Percentiles rank a stretch among this genome's conserved stretches.
phyloP scores from a whole-genome alignment of 2,329 filamentous ascomycete genomes.

The Pyrenophora graminea region DNA sequence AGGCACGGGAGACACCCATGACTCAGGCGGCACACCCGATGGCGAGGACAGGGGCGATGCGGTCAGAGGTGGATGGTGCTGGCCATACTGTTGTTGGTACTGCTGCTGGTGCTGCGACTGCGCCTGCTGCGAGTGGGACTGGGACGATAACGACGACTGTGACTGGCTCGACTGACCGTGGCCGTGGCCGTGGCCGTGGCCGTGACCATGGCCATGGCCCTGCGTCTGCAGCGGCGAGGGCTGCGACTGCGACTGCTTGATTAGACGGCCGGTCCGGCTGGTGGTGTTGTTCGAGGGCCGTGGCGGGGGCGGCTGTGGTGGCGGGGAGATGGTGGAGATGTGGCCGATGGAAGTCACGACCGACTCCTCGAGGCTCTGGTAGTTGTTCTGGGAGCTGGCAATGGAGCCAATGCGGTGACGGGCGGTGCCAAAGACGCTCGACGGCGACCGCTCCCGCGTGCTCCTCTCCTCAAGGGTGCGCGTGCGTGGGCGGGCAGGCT shows the following conservation, averaged over 20 bases:
- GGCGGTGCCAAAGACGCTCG: constrained; percentile 47
- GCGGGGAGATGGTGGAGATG: constrained; percentile 45
- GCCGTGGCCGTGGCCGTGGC: constrained; percentile 13
- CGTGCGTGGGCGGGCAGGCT: constrained; percentile 60
- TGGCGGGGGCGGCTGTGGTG: constrained; percentile 31
- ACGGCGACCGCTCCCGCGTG: constrained; percentile 48
- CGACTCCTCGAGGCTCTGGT: constrained; percentile 50
- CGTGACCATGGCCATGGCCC: neutral
- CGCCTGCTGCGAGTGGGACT: constrained; percentile 5
- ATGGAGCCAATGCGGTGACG: constrained; percentile 73
- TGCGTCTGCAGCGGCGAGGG: neutral
- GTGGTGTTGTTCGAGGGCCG: constrained; percentile 36
- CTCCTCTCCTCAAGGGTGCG: constrained; percentile 55
- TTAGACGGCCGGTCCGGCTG: constrained; percentile 31
- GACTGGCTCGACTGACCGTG: constrained; percentile 36
- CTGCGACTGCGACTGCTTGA: constrained; percentile 31
- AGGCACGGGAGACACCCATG: constrained; percentile 49
- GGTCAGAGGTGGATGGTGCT: constrained; percentile 14
- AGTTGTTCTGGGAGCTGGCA: constrained; percentile 62
- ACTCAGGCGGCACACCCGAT: constrained; percentile 36
- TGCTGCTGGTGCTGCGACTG: constrained; percentile 18
- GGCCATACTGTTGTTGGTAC: neutral
- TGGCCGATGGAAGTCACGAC: constrained; percentile 50
- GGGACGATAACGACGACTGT: constrained; percentile 15
- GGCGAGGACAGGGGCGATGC: constrained; percentile 27